phyloP scores from a whole-genome alignment of 106 monocot species.

The Dendrobium nobile region DNA sequence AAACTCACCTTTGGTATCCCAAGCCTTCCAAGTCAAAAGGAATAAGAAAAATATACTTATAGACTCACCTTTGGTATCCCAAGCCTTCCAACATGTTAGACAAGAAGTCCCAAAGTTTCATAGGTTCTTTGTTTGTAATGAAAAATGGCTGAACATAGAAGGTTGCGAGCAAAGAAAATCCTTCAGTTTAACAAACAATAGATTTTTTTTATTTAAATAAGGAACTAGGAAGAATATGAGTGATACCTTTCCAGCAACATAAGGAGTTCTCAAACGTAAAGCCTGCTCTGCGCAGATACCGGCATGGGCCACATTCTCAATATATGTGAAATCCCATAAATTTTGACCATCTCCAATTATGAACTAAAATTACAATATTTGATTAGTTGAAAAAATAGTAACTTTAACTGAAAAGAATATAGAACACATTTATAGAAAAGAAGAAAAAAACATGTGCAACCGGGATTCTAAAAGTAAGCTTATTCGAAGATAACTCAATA shows the following conservation, averaged over 20 bases:
- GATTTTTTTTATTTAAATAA: background rate
- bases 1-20: conserved; percentile 70
- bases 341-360: conserved; percentile 64
- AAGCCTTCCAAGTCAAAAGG: conserved; percentile 38
- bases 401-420: background rate
- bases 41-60: background rate
- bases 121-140: conserved; percentile 67
- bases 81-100: conserved; percentile 60
- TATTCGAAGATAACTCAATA: background rate
- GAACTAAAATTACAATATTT: conserved; percentile 44
- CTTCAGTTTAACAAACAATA: background rate
- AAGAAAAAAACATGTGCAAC: background rate
- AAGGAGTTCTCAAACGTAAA: conserved; percentile 33
- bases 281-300: conserved; percentile 65
- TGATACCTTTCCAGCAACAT: conserved; percentile 76
- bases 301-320: conserved; percentile 89
- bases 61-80: conserved; percentile 74
- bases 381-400: background rate
- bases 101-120: conserved; percentile 65
- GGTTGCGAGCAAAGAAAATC: background rate
- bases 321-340: conserved; percentile 75
- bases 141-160: conserved; percentile 63
- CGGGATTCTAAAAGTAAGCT: background rate
- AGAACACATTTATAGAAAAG: background rate
- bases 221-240: background rate